phyloP scores from a whole-genome alignment of 129 eudicot species.

The Pseudognaphalium luteoalbum region DNA sequence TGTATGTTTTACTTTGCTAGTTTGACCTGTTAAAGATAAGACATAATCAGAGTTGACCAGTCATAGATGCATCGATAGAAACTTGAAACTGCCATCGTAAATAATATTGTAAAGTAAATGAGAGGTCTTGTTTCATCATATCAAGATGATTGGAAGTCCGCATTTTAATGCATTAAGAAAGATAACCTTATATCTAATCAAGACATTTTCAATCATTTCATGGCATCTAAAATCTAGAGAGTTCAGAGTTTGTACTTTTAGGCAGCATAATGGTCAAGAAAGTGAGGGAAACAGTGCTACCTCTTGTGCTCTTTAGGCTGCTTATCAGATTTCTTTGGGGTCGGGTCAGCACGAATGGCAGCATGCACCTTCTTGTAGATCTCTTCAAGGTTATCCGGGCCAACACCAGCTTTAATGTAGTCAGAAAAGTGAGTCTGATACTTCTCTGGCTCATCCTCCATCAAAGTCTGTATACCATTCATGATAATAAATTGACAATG shows the following conservation, averaged over 20 bases:
- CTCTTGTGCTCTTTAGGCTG: slow-evolving; percentile 44
- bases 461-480: slow-evolving; percentile 40
- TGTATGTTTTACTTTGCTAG: not conserved
- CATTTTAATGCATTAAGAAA: not conserved
- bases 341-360: slow-evolving; percentile 59
- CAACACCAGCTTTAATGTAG: slow-evolving; percentile 59
- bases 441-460: slow-evolving; percentile 88
- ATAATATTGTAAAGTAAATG: not conserved
- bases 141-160: not conserved
- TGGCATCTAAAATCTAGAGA: not conserved
- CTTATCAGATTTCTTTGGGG: slow-evolving; percentile 34
- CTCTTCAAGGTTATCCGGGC: slow-evolving; percentile 67
- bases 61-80: not conserved
- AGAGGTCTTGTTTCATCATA: not conserved
- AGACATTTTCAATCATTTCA: not conserved
- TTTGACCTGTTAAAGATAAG: not conserved
- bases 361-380: slow-evolving; percentile 90
- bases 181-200: not conserved
- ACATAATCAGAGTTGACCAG: not conserved
- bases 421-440: slow-evolving; percentile 71
- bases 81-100: not conserved
- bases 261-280: not conserved
- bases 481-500: not conserved
- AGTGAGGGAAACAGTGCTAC: not conserved
- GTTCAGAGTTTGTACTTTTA: not conserved